Percentiles rank a stretch among this genome's conserved stretches.
Evolutionary conservation across 192 early-diverging fungal genomes (phyloP).

Genomic region (Coemansia sp.): DNA sequence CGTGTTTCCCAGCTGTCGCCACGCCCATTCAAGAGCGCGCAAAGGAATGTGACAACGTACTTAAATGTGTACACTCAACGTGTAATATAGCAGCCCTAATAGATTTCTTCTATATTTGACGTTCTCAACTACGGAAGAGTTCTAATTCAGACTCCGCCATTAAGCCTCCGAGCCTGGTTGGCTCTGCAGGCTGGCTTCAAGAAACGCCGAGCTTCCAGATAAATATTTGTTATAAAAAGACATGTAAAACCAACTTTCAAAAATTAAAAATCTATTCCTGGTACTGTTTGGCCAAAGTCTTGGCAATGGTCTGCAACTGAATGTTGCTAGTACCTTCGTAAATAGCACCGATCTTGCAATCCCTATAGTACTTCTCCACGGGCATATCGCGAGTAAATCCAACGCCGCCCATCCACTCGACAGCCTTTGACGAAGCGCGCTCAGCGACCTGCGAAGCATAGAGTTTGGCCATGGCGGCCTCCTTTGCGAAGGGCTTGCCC

Average conservation of each 20-base stretch:
- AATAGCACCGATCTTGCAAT: constrained; percentile 97
- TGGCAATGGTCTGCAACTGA: constrained; percentile 93
- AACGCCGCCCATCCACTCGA: constrained; percentile 98
- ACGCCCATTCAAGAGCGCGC: too few species aligned
- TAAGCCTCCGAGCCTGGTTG: too few species aligned
- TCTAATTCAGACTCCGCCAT: too few species aligned
- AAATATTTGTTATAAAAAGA: too few species aligned
- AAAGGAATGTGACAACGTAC: too few species aligned
- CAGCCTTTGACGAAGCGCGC: constrained; percentile 78
- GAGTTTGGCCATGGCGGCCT: constrained; percentile 99
- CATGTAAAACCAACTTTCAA: too few species aligned
- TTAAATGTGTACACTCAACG: too few species aligned
- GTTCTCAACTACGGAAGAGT: too few species aligned
- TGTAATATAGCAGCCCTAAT: too few species aligned
- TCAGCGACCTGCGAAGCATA: constrained; percentile 96
- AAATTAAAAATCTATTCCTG: constrained; percentile 8
- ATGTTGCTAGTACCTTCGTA: constrained; percentile 97
- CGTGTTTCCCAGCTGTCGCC: neutral
- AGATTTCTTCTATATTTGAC: too few species aligned
- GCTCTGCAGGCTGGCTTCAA: too few species aligned
- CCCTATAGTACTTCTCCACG: constrained; percentile 94
- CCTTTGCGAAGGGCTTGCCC: constrained; percentile 87
- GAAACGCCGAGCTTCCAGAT: too few species aligned
- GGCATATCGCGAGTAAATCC: constrained; percentile 93
- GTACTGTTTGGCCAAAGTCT: constrained; percentile 49